Base-by-base conservation (phyloP, 129 eudicot species). In the Ambrosia artemisiifolia region DNA sequence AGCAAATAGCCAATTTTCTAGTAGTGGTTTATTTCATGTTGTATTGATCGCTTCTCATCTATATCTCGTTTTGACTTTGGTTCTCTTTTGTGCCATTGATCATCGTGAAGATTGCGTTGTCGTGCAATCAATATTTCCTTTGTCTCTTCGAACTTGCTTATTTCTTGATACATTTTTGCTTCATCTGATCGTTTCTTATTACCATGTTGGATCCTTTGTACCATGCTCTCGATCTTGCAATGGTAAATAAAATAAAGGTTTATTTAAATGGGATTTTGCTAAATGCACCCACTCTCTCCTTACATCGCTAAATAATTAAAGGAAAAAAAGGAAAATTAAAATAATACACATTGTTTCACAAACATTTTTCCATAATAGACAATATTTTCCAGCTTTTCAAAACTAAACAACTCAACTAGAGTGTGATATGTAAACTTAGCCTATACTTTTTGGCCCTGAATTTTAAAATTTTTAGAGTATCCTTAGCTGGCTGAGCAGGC, bases 141-240 rank as follows among this genome's bases (percentile, higher is more conserved):
- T 3, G 66, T 65, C 18, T 36, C 56, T 12, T 53, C 56, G 3
- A 75, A 16, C 18, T 36, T 42, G 5, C 46, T 75, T 40, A 65
- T 24, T 43, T 75, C 57, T 47, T 54, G 53, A 53, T 35, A 40
- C 4, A 65, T 75, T 65, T 24, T 51, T 43, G 36, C 51, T 75
- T 75, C 79, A 11, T 40, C 56, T 5, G 18, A 42, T 24, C 72
- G 43, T 2, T 53, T 74, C 17, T 19, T 66, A 56, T 42, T 65
- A 13, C 72, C 79, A 65, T 75, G 72, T 65, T 16, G 72, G 51
- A 53, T 63, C 70, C 42, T 62, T 18, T 62, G 71, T n/a, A 24
- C 51, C 63, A 73, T 63, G 63, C 63, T 73, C 12, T 63, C 28
- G 48, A 74, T 63, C 71, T 63, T 63, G 5, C 9, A 16, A 24